Conservation (phyloP, 768 basidiomycete species). For the Asterophora lycoperdoides region DNA sequence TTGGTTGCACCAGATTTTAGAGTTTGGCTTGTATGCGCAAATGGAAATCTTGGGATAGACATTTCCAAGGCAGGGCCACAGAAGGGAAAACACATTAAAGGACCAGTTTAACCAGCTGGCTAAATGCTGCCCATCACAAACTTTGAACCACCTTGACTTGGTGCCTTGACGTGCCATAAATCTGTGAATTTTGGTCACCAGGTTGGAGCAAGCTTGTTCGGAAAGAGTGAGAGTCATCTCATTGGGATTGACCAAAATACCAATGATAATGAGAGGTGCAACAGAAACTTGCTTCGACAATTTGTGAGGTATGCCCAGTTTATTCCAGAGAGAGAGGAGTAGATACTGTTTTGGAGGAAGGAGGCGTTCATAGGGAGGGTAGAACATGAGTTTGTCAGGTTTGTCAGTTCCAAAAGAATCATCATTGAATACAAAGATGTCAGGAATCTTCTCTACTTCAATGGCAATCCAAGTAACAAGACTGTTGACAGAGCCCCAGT, state of each 20-base stretch:
- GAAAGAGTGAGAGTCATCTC: constrained; percentile 25
- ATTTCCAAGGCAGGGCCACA: constrained; percentile 23
- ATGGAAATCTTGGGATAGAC: constrained; percentile 27
- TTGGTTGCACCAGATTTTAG: constrained; percentile 21
- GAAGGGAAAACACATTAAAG: constrained; percentile 31
- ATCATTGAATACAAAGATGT: constrained; percentile 28
- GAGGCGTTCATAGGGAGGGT: constrained; percentile 22
- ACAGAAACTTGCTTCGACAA: constrained; percentile 36
- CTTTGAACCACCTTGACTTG: too few relatives aligned
- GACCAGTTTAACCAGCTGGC: constrained; percentile 37
- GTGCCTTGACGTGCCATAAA: constrained; percentile 4
- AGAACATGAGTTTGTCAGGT: constrained; percentile 18
- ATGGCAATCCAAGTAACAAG: constrained; percentile 33
- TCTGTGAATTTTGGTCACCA: constrained; percentile 10
- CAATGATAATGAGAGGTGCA: constrained; percentile 29
- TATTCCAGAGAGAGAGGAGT: constrained; percentile 37
- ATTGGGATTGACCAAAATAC: constrained; percentile 33
- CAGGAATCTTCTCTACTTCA: constrained; percentile 12
- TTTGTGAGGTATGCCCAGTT: constrained; percentile 35
- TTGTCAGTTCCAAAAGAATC: constrained; percentile 25
- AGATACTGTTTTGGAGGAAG: constrained; percentile 25
- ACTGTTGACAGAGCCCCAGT: constrained; percentile 24
- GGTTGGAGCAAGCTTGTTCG: constrained; percentile 1
- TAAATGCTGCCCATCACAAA: constrained; percentile 25
- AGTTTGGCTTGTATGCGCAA: constrained; percentile 14